phyloP scores from a whole-genome alignment of 2,329 filamentous ascomycete genomes.

The Hymenoscyphus repandus region DNA sequence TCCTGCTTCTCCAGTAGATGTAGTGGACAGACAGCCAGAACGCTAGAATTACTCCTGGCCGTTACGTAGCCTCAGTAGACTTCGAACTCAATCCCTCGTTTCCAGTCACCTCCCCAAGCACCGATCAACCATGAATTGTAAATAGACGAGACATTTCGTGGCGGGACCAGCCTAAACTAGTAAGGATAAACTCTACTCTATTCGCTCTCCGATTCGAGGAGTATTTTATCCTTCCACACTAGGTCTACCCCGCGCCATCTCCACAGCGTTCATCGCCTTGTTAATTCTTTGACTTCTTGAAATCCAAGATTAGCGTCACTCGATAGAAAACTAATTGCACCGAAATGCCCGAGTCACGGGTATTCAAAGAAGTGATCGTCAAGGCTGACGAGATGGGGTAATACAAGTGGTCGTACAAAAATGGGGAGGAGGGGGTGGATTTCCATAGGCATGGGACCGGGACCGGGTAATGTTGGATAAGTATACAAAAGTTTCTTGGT shows the following conservation, averaged over 20 bases:
- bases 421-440: neutral
- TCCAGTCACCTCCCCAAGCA: neutral
- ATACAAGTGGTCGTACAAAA: neutral
- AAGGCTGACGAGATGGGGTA: neutral
- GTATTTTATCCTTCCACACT: neutral
- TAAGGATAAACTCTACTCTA: neutral
- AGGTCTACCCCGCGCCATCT: conserved; percentile 1
- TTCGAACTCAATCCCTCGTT: too few relatives aligned
- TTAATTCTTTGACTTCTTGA: neutral
- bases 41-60: too few relatives aligned
- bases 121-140: neutral
- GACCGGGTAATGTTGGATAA: conserved; percentile 2
- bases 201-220: neutral
- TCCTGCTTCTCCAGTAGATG: too few relatives aligned
- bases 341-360: neutral
- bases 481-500: neutral
- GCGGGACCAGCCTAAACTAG: conserved; percentile 1
- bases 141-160: too few relatives aligned
- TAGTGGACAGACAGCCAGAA: too few relatives aligned
- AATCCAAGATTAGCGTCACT: neutral
- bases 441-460: neutral
- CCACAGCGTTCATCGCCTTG: neutral
- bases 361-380: neutral
- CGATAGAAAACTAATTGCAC: neutral
- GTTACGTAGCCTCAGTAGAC: too few relatives aligned